phyloP scores from a whole-genome alignment of 2,329 filamentous ascomycete species.

The Aspergillus udagawae region DNA sequence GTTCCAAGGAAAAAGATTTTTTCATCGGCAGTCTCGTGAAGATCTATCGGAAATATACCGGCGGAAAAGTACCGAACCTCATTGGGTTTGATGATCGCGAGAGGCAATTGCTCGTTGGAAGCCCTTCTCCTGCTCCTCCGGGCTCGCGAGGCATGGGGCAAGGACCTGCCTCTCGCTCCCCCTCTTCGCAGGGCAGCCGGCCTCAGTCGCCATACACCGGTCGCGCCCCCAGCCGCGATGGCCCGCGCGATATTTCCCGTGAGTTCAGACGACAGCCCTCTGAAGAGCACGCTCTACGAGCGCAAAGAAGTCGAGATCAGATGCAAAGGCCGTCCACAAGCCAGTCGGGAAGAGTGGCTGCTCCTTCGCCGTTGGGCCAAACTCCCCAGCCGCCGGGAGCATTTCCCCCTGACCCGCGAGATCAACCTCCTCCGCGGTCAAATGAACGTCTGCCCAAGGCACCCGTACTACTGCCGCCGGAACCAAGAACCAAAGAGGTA shows the following conservation, averaged over 20 bases:
- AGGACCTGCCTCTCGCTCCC: conserved; percentile 23
- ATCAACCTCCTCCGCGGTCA: conserved; percentile 21
- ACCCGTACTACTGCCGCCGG: conserved; percentile 13
- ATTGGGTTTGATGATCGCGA: conserved; percentile 79
- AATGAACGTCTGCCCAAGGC: conserved; percentile 18
- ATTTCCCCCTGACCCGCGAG: conserved; percentile 17
- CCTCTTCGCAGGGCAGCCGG: conserved; percentile 24
- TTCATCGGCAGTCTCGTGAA: conserved; percentile 96
- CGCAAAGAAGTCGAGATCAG: conserved; percentile 39
- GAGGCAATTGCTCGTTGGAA: conserved; percentile 68
- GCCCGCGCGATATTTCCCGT: conserved; percentile 29
- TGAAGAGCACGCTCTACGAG: conserved; percentile 35
- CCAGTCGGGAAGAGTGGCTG: conserved; percentile 31
- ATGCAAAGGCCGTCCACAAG: conserved; percentile 35
- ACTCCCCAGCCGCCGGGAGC: conserved; percentile 23
- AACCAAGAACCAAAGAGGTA: conserved; percentile 22
- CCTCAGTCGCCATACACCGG: conserved; percentile 28
- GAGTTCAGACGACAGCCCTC: conserved; percentile 30
- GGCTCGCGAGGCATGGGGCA: conserved; percentile 22
- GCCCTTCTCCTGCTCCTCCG: conserved; percentile 19
- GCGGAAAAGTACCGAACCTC: conserved; percentile 73
- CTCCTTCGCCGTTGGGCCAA: conserved; percentile 28
- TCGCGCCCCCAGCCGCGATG: conserved; percentile 37
- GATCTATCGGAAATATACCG: conserved; percentile 94
- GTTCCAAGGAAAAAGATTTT: conserved; percentile 95